phyloP scores from a whole-genome alignment of 2,329 filamentous ascomycete species.

The Cordyceps militaris region DNA sequence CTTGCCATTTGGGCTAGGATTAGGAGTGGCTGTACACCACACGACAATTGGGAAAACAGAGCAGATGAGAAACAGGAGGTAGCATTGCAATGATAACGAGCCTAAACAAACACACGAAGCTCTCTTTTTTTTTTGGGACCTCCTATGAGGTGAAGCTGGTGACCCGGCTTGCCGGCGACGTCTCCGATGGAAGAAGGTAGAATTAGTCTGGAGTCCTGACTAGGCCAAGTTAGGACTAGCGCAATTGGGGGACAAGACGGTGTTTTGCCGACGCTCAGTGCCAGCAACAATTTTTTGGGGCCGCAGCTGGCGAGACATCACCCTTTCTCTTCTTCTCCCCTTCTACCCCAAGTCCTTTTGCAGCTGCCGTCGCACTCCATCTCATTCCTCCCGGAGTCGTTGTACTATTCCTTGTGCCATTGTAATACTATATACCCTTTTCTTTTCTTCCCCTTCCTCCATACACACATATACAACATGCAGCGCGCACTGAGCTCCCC shows the following conservation, averaged over 20 bases:
- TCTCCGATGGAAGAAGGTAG: slow-evolving; percentile 11
- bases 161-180: neutral
- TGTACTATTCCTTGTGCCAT: slow-evolving; percentile 15
- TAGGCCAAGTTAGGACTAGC: slow-evolving; percentile 1
- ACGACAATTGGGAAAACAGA: neutral
- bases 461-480: slow-evolving; percentile 55
- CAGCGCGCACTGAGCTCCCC: slow-evolving; percentile 87
- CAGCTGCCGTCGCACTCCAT: slow-evolving; percentile 13
- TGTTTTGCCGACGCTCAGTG: slow-evolving; percentile 34
- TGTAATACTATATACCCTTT: slow-evolving; percentile 23
- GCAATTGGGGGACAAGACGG: slow-evolving; percentile 19
- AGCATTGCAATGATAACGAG: slow-evolving; percentile 4
- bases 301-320: slow-evolving; percentile 14
- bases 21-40: neutral
- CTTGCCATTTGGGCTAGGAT: neutral
- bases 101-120: neutral
- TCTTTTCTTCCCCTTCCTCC: slow-evolving; percentile 23
- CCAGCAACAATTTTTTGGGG: slow-evolving; percentile 33
- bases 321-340: slow-evolving; percentile 16
- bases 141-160: neutral
- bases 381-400: slow-evolving; percentile 6
- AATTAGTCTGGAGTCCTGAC: slow-evolving; percentile 1
- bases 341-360: slow-evolving; percentile 16
- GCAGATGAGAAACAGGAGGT: neutral
- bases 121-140: neutral